Evolutionary conservation across 352 stramenopile genomes (phyloP), one percentile per base, ranked within the genome.

Genomic region (Achlya hypogyna): DNA sequence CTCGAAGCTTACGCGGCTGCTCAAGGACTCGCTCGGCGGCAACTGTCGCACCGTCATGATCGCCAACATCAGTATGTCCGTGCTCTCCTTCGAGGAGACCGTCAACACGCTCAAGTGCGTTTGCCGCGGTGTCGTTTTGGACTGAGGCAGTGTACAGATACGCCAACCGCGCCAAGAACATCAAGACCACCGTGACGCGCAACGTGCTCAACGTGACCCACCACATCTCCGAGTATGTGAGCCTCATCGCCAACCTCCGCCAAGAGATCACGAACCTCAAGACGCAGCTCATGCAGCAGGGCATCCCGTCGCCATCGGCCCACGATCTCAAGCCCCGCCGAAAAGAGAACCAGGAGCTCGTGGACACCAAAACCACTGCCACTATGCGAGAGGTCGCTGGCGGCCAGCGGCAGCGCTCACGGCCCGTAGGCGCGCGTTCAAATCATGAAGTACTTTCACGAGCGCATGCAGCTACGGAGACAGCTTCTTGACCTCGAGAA

Each of bases 41-140:
- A 97, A 97, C 69, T 97, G 91, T 68, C 86, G 92, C 12, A 98
- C 92, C 0, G 91, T 97, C 3, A 97, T 97, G 88, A 97, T 97
- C 62, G 89, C 91, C 23, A 97, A 96, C 68, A 86, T 97, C 27
- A 92, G 78, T 64, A 76, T 82, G 18, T 76, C 91, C 12, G 75
- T 77, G 0, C 78, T 79, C 14, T 93, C 85, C 43, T 87, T 96
- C 10, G 87, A 97, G 68, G 90, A 97, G 71, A 97, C 89, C n/a
- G 68, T 97, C 40, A 97, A 96, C 66, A 97, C 90, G 14, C 78
- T 97, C 27, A 97, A 97, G 70, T 70, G 27, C 14, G 32, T 18
- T 65, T 22, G 35, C 5, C 35, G 18, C 23, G 29, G 29, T 60
- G 53, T 4, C 22, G 53, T 45, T 20, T 49, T 5, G 8, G 12